Evolutionary conservation across 1,284 basidiomycete genomes (phyloP).

Genomic region (Somion occarium): DNA sequence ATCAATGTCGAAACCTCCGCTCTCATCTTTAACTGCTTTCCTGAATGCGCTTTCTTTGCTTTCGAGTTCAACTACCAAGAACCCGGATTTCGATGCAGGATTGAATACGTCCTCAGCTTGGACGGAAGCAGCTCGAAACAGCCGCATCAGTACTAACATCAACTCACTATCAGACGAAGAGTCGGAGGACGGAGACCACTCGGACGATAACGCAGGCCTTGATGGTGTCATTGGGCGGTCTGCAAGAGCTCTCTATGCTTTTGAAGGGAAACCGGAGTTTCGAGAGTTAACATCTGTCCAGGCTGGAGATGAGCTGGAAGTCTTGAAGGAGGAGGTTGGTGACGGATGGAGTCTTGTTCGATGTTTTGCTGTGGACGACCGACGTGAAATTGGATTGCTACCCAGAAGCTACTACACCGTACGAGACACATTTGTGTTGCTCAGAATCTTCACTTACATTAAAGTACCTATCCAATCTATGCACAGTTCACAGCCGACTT

Average conservation of each 20-base stretch:
- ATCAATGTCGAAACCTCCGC: background rate
- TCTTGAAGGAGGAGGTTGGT: constrained; percentile 61
- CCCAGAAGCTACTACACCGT: constrained; percentile 73
- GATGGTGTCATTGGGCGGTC: constrained; percentile 32
- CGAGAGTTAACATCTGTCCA: constrained; percentile 55
- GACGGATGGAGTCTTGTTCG: constrained; percentile 75
- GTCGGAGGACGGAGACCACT: constrained; percentile 30
- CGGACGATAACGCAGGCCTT: constrained; percentile 31
- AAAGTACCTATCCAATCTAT: too few species aligned
- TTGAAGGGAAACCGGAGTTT: constrained; percentile 69
- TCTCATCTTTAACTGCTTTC: constrained; percentile 15
- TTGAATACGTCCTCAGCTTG: constrained; percentile 72
- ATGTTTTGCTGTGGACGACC: constrained; percentile 10
- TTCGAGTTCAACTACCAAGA: constrained; percentile 4
- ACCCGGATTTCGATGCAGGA: constrained; percentile 63
- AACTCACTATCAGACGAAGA: constrained; percentile 30
- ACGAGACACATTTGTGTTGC: constrained; percentile 21
- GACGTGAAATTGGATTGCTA: constrained; percentile 55
- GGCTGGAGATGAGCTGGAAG: constrained; percentile 61
- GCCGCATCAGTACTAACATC: constrained; percentile 13
- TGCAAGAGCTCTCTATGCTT: constrained; percentile 65
- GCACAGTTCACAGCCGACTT: constrained; percentile 61
- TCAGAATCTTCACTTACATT: background rate
- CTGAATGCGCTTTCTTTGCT: constrained; percentile 13
- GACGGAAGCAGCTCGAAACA: constrained; percentile 43